Base-by-base conservation (phyloP, 129 eudicot species). In the Flaveria sonorensis region DNA sequence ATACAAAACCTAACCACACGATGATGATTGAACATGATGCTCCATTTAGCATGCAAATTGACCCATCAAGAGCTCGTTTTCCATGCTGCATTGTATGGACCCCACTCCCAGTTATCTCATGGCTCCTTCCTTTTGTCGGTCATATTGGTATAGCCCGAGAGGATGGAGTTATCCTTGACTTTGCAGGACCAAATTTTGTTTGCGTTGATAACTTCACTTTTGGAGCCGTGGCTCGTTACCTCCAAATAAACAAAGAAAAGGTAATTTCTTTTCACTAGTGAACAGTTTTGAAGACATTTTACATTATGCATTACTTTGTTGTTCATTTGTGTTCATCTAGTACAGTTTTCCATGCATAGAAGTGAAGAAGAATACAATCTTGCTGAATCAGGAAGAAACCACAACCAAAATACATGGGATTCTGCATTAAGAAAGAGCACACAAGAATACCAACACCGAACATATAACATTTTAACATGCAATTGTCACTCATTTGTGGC, bases 71-170 rank as follows among this genome's bases (percentile, higher is more conserved):
- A 77, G 87, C 86, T 50, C 88, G 98, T 61, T 94, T 94, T 64
- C 97, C 98, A 7, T 91, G 83, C 73, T 91, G 97, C 86, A 83
- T 94, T 42, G 98, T 94, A 19, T 91, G 98, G 98, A 81, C 98
- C 5, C 97, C 98, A 0, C 93, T 94, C 60, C 98, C 97, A 40
- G 92, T 91, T 10, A 16, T 94, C 42, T 94, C 98, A 23, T 94
- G 98, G 97, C 87, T 94, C 74, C 79, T 89, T 71, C 98, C 98
- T 70, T 94, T 88, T 24, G 91, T 94, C 13, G 97, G 98, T 57
- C 98, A 94, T 68, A 81, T 87, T 45, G 96, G 97, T 51, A 89
- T 94, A 52, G 86, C 96, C 81, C 83, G 98, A 81, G 96, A 94
- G 71, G 97, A 94, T 65, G 97, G 98, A 23, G 93, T 91, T 21